Percentiles rank a stretch among this genome's conserved stretches.
phyloP scores from a whole-genome alignment of 2,329 filamentous ascomycete species.

The Dactylella cylindrospora region DNA sequence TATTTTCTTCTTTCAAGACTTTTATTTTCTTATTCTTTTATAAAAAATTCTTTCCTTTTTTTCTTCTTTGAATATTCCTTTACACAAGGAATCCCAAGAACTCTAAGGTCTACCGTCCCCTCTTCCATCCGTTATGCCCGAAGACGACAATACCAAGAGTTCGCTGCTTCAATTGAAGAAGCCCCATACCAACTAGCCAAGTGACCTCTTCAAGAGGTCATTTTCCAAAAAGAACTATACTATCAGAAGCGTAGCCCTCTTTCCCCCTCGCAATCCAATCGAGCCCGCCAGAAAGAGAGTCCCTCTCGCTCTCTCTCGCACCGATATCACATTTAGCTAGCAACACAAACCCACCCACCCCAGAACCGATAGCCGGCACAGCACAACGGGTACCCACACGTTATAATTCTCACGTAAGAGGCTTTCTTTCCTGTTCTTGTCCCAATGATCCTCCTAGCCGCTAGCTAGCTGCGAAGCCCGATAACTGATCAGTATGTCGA shows the following conservation, averaged over 20 bases:
- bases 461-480: no score
- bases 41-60: slow-evolving; percentile 17
- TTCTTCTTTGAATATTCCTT: slow-evolving; percentile 4
- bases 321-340: no score
- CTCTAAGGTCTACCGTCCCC: slow-evolving; percentile 30
- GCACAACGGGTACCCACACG: no score
- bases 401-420: no score
- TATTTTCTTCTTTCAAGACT: slow-evolving; percentile 11
- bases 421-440: no score
- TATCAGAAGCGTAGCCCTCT: slow-evolving; percentile 9
- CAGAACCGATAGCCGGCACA: no score
- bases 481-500: no score
- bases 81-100: slow-evolving; percentile 25
- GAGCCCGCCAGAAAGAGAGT: no score
- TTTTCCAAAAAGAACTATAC: slow-evolving; percentile 9
- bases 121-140: slow-evolving; percentile 44
- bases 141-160: slow-evolving; percentile 43
- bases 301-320: no score
- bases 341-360: no score
- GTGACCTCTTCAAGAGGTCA: slow-evolving; percentile 44
- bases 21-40: slow-evolving; percentile 5
- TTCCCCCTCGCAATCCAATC: no score
- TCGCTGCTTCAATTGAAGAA: slow-evolving; percentile 44
- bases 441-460: no score
- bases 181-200: slow-evolving; percentile 37